phyloP scores from a whole-genome alignment of 2,329 filamentous ascomycete species.

The Arthrocladium fulminans region DNA sequence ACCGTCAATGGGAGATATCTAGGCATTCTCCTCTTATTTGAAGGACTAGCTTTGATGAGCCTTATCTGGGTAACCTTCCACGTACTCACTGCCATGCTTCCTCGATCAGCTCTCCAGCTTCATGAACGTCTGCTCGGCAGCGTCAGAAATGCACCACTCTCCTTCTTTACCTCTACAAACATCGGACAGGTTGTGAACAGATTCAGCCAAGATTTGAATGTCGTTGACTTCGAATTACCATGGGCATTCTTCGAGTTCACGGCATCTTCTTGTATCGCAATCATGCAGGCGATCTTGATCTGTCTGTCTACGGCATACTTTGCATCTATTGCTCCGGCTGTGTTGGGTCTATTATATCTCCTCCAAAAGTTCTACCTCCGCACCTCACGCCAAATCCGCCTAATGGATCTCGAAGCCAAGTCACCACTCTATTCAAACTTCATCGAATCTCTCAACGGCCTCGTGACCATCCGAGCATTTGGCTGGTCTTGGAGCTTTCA shows the following conservation, averaged over 20 bases:
- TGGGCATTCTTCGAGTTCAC: slow-evolving; percentile 28
- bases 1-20: not conserved
- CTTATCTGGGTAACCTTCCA: slow-evolving; percentile 23
- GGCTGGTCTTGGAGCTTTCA: slow-evolving; percentile 42
- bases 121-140: slow-evolving; percentile 39
- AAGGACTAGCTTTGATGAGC: slow-evolving; percentile 3
- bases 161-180: slow-evolving; percentile 36
- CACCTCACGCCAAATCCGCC: slow-evolving; percentile 52
- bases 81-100: slow-evolving; percentile 48
- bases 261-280: slow-evolving; percentile 28
- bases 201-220: slow-evolving; percentile 38
- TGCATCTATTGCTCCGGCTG: slow-evolving; percentile 42
- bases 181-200: slow-evolving; percentile 35
- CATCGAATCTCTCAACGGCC: slow-evolving; percentile 47
- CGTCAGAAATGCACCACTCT: slow-evolving; percentile 39
- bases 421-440: slow-evolving; percentile 52
- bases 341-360: slow-evolving; percentile 39
- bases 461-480: slow-evolving; percentile 50
- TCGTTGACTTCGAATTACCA: slow-evolving; percentile 38
- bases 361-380: slow-evolving; percentile 52
- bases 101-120: slow-evolving; percentile 43
- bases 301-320: slow-evolving; percentile 41
- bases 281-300: slow-evolving; percentile 42
- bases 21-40: not conserved
- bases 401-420: slow-evolving; percentile 55